Evolutionary conservation across 2,329 filamentous ascomycete genomes (phyloP), one percentile per base, ranked within the genome.

Genomic region (Raffaelea arxii): DNA sequence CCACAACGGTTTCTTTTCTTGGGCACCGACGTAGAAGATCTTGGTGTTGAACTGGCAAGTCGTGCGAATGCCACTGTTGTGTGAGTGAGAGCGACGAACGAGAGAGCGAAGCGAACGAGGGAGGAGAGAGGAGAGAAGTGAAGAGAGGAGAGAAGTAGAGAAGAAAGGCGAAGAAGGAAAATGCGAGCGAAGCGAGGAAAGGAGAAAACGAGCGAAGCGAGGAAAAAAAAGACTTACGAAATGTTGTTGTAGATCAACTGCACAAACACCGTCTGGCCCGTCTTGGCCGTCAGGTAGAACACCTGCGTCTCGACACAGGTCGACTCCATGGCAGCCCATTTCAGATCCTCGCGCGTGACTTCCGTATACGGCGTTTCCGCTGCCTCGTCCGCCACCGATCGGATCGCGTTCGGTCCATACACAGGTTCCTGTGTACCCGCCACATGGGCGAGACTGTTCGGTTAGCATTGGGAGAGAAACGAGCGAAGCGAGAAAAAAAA

Each of bases 161-260:
- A 18, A 43, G 25, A 23, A 32, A 25, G 10, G 16, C 10, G 10
- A 11, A 23, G 18, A 24, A 46, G 24, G n/a, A 14, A 1, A 44
- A 3, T 4, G 25, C 25, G 21, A 40, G 4, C 6, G 10, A 11
- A 23, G 18, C 19, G 43, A 21, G n/a, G 14, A 1, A 44, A 3
- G 3, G 25, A 27, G 21, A 40, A 7, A 4, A 18, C 18, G 22
- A 51, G 16, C 45, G n/a, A 19, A 39, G 41, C 11, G 35, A 30
- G 14, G 16, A 43, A n/a, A 25, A 48, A 53, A 37, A 44, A 42
- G 43, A 55, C 83, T 67, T 81, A 96, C 90, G 80, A 84, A 63
- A 98, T 86, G 68, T 95, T 96, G 72, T 86, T 97, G 74, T 97
- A 95, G 64, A 98, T 95, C 67, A 97, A 77, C 74, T 98, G 92